A percentile compares a stretch with the other conserved stretches of the same genome.
These are phyloP conservation scores for Macrophomina phaseolina DNA, from an alignment of 2,329 filamentous ascomycete genomes.

Conservation along the genomic window DNA sequence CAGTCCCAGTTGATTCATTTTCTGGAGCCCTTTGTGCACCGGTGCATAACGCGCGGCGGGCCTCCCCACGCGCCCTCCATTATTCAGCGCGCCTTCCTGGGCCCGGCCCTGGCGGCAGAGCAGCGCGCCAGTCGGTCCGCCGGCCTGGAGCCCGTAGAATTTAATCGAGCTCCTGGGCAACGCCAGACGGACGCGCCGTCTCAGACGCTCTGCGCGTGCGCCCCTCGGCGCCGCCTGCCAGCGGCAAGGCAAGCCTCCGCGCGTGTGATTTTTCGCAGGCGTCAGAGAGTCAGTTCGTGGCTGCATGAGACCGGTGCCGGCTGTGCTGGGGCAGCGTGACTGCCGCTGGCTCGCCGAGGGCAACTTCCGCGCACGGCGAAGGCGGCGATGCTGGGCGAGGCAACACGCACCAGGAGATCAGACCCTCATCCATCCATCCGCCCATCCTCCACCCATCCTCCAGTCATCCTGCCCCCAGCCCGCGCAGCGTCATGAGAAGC, in stretches of 20 bases:
- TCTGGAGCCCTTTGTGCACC: slow-evolving; percentile 17
- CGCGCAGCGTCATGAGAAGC: slow-evolving; percentile 13
- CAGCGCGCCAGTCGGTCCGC: slow-evolving; percentile 14
- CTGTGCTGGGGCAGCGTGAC: slow-evolving; percentile 17
- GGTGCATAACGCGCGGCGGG: slow-evolving; percentile 8
- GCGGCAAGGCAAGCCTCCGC: background rate
- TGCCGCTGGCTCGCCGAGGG: background rate
- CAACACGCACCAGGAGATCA: slow-evolving; percentile 14
- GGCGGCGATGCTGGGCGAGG: background rate
- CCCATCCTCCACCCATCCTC: background rate
- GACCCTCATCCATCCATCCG: background rate
- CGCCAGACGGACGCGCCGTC: background rate
- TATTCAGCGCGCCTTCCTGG: slow-evolving; percentile 10
- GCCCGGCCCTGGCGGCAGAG: too few relatives aligned
- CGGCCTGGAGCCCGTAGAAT: background rate
- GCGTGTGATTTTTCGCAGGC: background rate
- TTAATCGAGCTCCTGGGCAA: slow-evolving; percentile 2
- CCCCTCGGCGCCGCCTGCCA: background rate
- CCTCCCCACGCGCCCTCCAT: slow-evolving; percentile 11
- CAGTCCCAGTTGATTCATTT: slow-evolving; percentile 3
- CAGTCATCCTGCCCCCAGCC: background rate
- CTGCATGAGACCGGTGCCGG: slow-evolving; percentile 12
- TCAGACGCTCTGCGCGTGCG: background rate
- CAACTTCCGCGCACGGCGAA: background rate
- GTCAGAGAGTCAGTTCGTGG: slow-evolving; percentile 7